Percentiles rank a stretch among this genome's conserved stretches.
Conservation (phyloP, 208 protist species). For the Wallacemonas collosoma region DNA sequence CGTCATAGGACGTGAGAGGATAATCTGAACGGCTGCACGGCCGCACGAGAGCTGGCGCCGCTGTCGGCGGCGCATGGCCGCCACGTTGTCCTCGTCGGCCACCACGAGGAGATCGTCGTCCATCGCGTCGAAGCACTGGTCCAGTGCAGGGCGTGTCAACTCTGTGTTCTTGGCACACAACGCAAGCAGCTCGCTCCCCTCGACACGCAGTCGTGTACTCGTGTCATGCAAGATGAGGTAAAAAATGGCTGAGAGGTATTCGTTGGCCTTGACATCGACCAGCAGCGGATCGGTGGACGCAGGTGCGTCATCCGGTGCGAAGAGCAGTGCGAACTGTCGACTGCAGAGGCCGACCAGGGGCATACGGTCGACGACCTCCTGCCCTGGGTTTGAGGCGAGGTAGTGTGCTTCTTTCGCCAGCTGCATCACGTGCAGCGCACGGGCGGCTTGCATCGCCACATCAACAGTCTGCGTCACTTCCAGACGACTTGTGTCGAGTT, state of each 20-base stretch:
- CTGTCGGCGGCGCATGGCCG: constrained; percentile 38
- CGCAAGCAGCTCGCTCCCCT: constrained; percentile 76
- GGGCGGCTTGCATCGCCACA: constrained; percentile 50
- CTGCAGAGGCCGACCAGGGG: constrained; percentile 37
- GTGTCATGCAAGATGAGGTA: constrained; percentile 56
- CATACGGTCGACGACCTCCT: constrained; percentile 25
- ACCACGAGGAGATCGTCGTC: constrained; percentile 72
- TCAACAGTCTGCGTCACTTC: constrained; percentile 22
- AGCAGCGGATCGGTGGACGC: constrained; percentile 34
- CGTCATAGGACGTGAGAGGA: constrained; percentile 60
- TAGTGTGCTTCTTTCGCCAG: constrained; percentile 59
- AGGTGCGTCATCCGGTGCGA: constrained; percentile 23
- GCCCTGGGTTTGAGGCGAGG: background rate
- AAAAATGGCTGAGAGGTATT: constrained; percentile 68
- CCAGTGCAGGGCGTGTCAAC: constrained; percentile 65
- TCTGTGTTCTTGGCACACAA: constrained; percentile 71
- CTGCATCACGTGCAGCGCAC: constrained; percentile 70
- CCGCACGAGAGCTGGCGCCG: constrained; percentile 77
- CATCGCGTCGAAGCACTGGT: constrained; percentile 70
- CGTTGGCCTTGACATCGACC: constrained; percentile 23
- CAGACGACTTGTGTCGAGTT: background rate
- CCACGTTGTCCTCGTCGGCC: constrained; percentile 37
- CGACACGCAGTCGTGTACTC: constrained; percentile 63
- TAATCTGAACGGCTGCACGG: constrained; percentile 61
- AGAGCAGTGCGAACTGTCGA: constrained; percentile 4